These are phyloP conservation scores for Brasenia schreberi DNA, from an alignment of 164 flowering plant species.

Conservation along the genomic window DNA sequence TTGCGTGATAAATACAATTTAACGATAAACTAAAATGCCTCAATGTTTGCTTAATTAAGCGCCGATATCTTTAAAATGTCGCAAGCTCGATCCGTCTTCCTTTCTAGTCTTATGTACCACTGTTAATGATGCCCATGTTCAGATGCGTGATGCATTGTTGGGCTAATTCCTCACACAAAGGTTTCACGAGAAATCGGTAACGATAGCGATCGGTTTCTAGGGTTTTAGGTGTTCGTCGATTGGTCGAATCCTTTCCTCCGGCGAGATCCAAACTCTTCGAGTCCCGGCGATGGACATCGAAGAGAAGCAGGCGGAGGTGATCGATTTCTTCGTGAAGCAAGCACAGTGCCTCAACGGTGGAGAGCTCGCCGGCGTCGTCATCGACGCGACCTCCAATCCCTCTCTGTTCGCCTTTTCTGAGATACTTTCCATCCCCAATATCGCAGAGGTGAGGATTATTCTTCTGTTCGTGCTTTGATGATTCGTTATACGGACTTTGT, in stretches of 20 bases:
- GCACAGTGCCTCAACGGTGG: constrained; percentile 43
- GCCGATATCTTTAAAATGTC: no score
- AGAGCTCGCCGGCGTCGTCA: constrained; percentile 35
- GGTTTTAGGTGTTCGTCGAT: neutral
- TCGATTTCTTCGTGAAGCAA: constrained; percentile 61
- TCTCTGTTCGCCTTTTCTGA: constrained; percentile 90
- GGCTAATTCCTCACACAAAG: no score
- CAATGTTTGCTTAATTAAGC: no score
- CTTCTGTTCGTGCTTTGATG: neutral
- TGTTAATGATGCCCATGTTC: no score
- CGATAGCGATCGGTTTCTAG: neutral
- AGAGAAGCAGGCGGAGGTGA: constrained; percentile 70
- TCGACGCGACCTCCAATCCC: constrained; percentile 74
- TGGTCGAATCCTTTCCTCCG: neutral
- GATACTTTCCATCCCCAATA: constrained; percentile 62
- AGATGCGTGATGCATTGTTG: no score
- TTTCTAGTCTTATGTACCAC: no score
- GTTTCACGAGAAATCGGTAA: no score
- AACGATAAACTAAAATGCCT: no score
- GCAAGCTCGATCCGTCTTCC: no score
- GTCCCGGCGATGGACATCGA: constrained; percentile 56
- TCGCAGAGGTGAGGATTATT: constrained; percentile 37
- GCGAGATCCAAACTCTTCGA: neutral
- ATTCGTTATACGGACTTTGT: neutral
- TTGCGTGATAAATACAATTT: no score